Evolutionary conservation across 2,329 filamentous ascomycete genomes (phyloP).

Genomic region (Tolypocladium guangdongense): DNA sequence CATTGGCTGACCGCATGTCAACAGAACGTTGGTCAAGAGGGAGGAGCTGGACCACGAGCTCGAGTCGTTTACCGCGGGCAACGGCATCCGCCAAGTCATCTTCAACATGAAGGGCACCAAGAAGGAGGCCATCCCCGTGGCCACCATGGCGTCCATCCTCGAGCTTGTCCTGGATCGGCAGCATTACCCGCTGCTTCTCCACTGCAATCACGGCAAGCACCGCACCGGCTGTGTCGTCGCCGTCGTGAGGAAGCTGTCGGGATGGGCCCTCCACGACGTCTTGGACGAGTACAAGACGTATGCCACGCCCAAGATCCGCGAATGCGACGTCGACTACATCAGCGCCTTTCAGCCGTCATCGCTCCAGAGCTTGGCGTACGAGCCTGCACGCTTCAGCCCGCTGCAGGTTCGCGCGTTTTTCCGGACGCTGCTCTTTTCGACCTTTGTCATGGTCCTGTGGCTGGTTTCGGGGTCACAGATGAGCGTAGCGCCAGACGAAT

Average conservation of each 20-base stretch:
- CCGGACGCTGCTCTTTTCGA: constrained; percentile 30
- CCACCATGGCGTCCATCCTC: constrained; percentile 61
- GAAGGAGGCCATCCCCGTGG: constrained; percentile 56
- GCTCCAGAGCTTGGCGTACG: constrained; percentile 13
- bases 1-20: constrained; percentile 5
- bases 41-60: constrained; percentile 43
- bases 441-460: constrained; percentile 32
- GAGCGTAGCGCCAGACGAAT: background rate
- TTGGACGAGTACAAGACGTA: constrained; percentile 65
- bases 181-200: constrained; percentile 74
- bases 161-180: constrained; percentile 57
- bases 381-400: constrained; percentile 8
- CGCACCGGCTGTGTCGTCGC: constrained; percentile 85
- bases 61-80: constrained; percentile 49
- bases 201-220: constrained; percentile 93
- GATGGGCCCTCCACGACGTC: constrained; percentile 52
- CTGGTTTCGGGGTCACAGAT: constrained; percentile 25
- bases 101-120: constrained; percentile 85
- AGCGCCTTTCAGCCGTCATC: constrained; percentile 34
- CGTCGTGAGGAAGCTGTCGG: constrained; percentile 61
- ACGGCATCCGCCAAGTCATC: constrained; percentile 60
- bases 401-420: constrained; percentile 26
- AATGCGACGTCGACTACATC: constrained; percentile 50
- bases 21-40: constrained; percentile 54
- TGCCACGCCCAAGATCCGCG: constrained; percentile 47